A percentile compares a stretch with the other conserved stretches of the same genome.
Conservation (phyloP, 2,329 filamentous ascomycete genomes). For the Mycocentrospora acerina region DNA sequence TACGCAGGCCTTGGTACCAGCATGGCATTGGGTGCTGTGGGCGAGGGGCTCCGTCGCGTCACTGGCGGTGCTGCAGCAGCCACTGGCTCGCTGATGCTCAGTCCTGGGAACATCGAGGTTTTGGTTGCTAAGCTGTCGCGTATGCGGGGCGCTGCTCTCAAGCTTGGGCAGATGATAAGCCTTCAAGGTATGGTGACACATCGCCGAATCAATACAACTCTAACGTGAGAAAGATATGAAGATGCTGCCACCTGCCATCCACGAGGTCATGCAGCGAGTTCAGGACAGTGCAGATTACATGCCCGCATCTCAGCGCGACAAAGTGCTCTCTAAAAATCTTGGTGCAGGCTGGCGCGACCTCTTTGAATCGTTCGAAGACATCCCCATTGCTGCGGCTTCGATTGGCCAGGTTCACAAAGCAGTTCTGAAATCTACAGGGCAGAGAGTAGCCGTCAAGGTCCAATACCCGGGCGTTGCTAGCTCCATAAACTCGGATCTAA, state of each 20-base stretch:
- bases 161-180: conserved; percentile 96
- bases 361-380: conserved; percentile 83
- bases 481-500: conserved; percentile 95
- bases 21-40: conserved; percentile 90
- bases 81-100: conserved; percentile 80
- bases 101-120: conserved; percentile 86
- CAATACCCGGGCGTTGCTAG: conserved; percentile 95
- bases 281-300: conserved; percentile 98
- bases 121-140: conserved; percentile 89
- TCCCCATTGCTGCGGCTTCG: conserved; percentile 90
- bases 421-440: conserved; percentile 70
- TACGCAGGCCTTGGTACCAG: conserved; percentile 91
- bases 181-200: conserved; percentile 64
- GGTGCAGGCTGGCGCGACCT: conserved; percentile 82
- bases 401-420: conserved; percentile 96
- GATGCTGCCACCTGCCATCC: conserved; percentile 84
- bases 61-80: conserved; percentile 63
- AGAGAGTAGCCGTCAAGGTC: conserved; percentile 88
- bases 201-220: not conserved
- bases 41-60: conserved; percentile 77
- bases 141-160: conserved; percentile 96
- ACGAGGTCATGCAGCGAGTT: conserved; percentile 87
- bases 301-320: conserved; percentile 88
- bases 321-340: conserved; percentile 76
- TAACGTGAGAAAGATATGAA: conserved; percentile 67